Conservation (phyloP, 495 filamentous ascomycete species). For the Podospora pseudoanserina region DNA sequence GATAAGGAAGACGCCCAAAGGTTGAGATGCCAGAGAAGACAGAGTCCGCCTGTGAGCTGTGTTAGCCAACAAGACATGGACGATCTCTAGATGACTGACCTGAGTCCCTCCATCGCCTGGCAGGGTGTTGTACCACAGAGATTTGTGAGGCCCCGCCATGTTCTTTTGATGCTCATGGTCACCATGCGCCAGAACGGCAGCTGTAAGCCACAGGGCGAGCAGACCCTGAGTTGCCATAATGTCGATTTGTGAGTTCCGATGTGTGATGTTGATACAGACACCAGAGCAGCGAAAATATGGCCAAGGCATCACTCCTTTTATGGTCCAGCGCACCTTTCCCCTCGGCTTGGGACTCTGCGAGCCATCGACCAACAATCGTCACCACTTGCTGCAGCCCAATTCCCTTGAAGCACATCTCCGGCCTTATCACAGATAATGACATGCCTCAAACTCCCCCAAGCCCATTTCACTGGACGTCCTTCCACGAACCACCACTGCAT, state of each 20-base stretch:
- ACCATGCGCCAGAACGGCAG: conserved; percentile 28
- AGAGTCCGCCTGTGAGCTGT: conserved; percentile 43
- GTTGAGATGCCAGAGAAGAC: conserved; percentile 80
- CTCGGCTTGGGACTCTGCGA: not conserved
- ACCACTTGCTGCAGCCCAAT: not conserved
- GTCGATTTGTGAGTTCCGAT: not conserved
- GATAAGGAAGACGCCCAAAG: conserved; percentile 76
- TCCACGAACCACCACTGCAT: not conserved
- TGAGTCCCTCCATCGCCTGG: conserved; percentile 58
- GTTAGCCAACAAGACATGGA: not conserved
- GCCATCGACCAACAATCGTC: conserved; percentile 1
- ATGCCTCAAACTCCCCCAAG: not conserved
- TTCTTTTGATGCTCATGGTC: conserved; percentile 39
- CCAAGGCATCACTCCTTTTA: not conserved
- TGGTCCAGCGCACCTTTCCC: not conserved
- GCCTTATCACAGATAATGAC: not conserved
- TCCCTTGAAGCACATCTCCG: not conserved
- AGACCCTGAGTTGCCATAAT: not conserved
- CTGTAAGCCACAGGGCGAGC: conserved; percentile 23
- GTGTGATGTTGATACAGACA: not conserved
- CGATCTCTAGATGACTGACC: conserved; percentile 28
- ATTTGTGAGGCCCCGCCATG: conserved; percentile 48
- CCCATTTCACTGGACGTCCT: not conserved
- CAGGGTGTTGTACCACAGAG: conserved; percentile 53
- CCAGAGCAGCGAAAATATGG: not conserved